Conservation (phyloP, 2,329 filamentous ascomycete species). For the Ciborinia camelliae region DNA sequence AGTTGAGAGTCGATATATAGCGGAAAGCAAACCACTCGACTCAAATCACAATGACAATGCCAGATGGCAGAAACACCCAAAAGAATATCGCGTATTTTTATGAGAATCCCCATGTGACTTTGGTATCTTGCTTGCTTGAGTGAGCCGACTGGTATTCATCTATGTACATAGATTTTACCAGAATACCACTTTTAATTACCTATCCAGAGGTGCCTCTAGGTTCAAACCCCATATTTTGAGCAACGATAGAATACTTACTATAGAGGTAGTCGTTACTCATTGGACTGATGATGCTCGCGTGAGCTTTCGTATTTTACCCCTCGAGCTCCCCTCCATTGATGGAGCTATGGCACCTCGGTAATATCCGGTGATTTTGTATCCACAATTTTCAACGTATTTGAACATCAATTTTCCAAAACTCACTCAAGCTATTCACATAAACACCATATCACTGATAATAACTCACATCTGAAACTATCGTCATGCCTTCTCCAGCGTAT, state of each 20-base stretch:
- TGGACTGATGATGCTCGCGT: no score
- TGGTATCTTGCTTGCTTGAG: background rate
- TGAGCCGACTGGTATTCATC: no score
- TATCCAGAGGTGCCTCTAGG: no score
- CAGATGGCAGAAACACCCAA: background rate
- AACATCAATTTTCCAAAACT: conserved; percentile 4
- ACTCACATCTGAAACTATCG: background rate
- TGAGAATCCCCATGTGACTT: background rate
- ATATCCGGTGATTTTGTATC: conserved; percentile 5
- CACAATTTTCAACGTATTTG: conserved; percentile 1
- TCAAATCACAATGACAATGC: conserved; percentile 21
- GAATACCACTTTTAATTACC: no score
- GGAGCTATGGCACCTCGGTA: conserved; percentile 14
- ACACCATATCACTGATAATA: background rate
- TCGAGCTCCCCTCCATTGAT: no score
- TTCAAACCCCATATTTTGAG: no score
- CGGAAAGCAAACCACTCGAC: conserved; percentile 23
- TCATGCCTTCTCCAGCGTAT: conserved; percentile 35
- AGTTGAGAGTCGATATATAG: conserved; percentile 10
- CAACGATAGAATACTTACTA: no score
- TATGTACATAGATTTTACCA: no score
- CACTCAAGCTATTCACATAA: background rate
- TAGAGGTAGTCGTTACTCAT: no score
- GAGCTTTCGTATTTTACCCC: no score
- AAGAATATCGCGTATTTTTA: background rate